phyloP scores from a whole-genome alignment of 495 filamentous ascomycete species.

The Talaromyces wortmannii region DNA sequence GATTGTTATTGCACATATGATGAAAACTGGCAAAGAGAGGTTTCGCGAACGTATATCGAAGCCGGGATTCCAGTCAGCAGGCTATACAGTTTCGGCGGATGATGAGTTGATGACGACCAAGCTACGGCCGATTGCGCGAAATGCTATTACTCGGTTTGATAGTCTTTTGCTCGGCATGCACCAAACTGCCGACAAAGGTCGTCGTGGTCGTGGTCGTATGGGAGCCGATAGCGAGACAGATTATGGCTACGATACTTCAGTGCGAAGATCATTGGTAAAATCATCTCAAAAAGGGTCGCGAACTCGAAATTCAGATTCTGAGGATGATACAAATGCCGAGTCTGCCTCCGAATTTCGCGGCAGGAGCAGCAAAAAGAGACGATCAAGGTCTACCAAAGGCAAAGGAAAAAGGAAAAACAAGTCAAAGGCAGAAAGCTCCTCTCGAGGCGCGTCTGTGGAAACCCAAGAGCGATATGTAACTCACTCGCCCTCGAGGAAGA shows the following conservation, averaged over 20 bases:
- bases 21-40: conserved; percentile 57
- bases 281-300: conserved; percentile 3
- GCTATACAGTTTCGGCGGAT: conserved; percentile 42
- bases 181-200: conserved; percentile 37
- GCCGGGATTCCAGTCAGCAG: conserved; percentile 1
- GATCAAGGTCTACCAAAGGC: not conserved
- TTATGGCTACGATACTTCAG: too few relatives aligned
- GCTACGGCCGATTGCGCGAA: conserved; percentile 55
- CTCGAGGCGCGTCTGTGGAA: not conserved
- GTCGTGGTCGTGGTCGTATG: conserved; percentile 17
- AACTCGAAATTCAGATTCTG: conserved; percentile 11
- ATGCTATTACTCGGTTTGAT: conserved; percentile 61
- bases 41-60: conserved; percentile 23
- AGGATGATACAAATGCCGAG: conserved; percentile 17
- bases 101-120: conserved; percentile 56
- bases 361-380: conserved; percentile 6
- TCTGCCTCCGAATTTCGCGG: conserved; percentile 4
- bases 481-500: not conserved
- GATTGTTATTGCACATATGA: conserved; percentile 51
- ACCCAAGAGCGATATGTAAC: not conserved
- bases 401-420: conserved; percentile 25
- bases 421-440: conserved; percentile 6
- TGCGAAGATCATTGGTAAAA: too few relatives aligned
- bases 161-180: conserved; percentile 60
- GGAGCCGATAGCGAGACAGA: too few relatives aligned